Conservation (phyloP, 345 rosid species). For the Melaleuca quinquenervia region DNA sequence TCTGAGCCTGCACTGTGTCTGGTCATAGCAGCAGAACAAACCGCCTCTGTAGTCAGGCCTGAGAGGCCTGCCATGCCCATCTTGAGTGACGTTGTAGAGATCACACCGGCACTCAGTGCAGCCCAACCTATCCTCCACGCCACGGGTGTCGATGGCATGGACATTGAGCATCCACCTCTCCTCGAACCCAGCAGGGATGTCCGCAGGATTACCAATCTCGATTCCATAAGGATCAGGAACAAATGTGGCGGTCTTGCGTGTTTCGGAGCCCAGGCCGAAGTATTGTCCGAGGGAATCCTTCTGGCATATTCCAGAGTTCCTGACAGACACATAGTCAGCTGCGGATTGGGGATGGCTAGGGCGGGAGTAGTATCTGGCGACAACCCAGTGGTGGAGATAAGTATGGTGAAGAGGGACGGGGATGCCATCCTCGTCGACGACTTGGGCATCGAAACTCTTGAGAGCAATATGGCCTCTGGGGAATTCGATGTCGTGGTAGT, state of each 20-base stretch:
- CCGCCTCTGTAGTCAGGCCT: slow-evolving; percentile 66
- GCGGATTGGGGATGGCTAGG: not conserved
- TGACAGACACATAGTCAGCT: slow-evolving; percentile 12
- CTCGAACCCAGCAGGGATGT: slow-evolving; percentile 54
- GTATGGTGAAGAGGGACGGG: slow-evolving; percentile 72
- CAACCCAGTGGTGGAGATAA: slow-evolving; percentile 86
- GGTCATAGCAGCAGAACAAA: slow-evolving; percentile 54
- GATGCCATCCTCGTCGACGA: slow-evolving; percentile 58
- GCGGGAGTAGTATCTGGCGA: slow-evolving; percentile 27
- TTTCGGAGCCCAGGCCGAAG: slow-evolving; percentile 84
- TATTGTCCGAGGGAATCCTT: slow-evolving; percentile 22
- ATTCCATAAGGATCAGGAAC: slow-evolving; percentile 85
- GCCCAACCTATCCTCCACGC: slow-evolving; percentile 58
- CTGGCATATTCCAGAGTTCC: slow-evolving; percentile 67
- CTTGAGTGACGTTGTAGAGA: slow-evolving; percentile 60
- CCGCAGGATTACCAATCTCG: slow-evolving; percentile 55
- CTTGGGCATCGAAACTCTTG: slow-evolving; percentile 61
- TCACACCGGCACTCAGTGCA: slow-evolving; percentile 75
- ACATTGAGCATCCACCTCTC: slow-evolving; percentile 70
- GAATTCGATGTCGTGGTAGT: slow-evolving; percentile 46
- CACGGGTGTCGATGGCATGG: slow-evolving; percentile 83
- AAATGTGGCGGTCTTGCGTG: slow-evolving; percentile 46
- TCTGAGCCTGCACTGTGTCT: slow-evolving; percentile 45
- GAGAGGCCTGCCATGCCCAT: slow-evolving; percentile 31
- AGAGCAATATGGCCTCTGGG: slow-evolving; percentile 77